These are phyloP conservation scores for Amanita muscaria DNA, from an alignment of 768 basidiomycete genomes.

Conservation along the genomic window DNA sequence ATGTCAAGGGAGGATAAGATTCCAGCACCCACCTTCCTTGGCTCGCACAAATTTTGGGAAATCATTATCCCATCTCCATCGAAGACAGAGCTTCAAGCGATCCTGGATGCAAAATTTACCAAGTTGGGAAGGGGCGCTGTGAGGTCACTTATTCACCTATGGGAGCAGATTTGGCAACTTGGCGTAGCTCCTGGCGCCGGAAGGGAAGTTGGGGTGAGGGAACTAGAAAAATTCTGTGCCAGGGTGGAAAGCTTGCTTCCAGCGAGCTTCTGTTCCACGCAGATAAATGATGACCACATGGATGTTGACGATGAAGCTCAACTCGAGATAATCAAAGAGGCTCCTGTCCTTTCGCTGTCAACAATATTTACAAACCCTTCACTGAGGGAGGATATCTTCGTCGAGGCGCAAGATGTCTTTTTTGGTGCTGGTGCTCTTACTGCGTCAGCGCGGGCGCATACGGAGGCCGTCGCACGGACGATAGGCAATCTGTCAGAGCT, in stretches of 20 bases:
- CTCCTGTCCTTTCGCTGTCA: slow-evolving; percentile 23
- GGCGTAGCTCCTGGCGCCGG: slow-evolving; percentile 26
- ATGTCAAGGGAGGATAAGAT: slow-evolving; percentile 40
- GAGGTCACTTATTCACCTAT: slow-evolving; percentile 52
- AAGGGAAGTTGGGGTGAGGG: slow-evolving; percentile 63
- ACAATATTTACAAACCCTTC: slow-evolving; percentile 59
- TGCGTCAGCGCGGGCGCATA: slow-evolving; percentile 38
- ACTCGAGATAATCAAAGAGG: neutral
- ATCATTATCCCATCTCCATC: slow-evolving; percentile 55
- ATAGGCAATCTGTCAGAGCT: slow-evolving; percentile 59
- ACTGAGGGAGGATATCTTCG: slow-evolving; percentile 80
- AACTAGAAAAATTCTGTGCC: slow-evolving; percentile 77
- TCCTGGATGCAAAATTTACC: slow-evolving; percentile 62
- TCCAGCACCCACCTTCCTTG: slow-evolving; percentile 65
- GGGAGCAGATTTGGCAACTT: slow-evolving; percentile 50
- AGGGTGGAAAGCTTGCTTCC: slow-evolving; percentile 62
- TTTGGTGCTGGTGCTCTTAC: slow-evolving; percentile 64
- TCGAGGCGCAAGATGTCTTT: slow-evolving; percentile 88
- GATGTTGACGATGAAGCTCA: slow-evolving; percentile 26
- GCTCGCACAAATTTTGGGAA: slow-evolving; percentile 77
- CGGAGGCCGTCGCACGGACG: slow-evolving; percentile 39
- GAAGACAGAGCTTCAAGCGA: slow-evolving; percentile 55
- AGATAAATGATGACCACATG: slow-evolving; percentile 26
- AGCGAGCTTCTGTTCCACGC: slow-evolving; percentile 32
- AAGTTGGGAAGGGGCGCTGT: slow-evolving; percentile 43